These are phyloP conservation scores for Iris macrosiphon DNA, from an alignment of 106 monocot species.

Conservation along the genomic window DNA sequence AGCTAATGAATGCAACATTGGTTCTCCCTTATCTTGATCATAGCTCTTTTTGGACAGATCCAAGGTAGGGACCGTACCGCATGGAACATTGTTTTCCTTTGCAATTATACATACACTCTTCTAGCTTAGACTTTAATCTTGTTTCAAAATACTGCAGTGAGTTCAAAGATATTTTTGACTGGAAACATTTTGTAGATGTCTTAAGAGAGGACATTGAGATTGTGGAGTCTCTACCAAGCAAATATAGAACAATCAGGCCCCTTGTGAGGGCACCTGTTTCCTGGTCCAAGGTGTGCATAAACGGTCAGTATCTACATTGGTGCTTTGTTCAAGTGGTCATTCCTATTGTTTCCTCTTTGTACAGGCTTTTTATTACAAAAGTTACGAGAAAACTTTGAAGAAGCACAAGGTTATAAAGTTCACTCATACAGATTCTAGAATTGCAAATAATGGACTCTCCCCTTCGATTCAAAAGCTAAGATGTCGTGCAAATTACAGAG, in stretches of 20 bases:
- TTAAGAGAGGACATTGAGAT: conserved; percentile 42
- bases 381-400: conserved; percentile 26
- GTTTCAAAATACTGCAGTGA: conserved; percentile 12
- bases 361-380: conserved; percentile 29
- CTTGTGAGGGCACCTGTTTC: conserved; percentile 28
- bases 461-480: conserved; percentile 71
- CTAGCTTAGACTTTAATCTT: not conserved
- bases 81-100: not conserved
- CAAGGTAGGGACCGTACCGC: conserved; percentile 17
- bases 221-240: conserved; percentile 41
- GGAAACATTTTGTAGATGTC: conserved; percentile 35
- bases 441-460: conserved; percentile 61
- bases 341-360: not conserved
- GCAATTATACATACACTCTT: not conserved
- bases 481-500: conserved; percentile 70
- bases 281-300: conserved; percentile 43
- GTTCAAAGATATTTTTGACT: conserved; percentile 57
- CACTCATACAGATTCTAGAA: conserved; percentile 55
- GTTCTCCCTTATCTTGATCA: conserved; percentile 50
- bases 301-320: not conserved
- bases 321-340: no score
- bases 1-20: conserved; percentile 50
- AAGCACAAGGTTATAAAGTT: conserved; percentile 56
- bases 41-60: conserved; percentile 50
- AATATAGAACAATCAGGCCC: conserved; percentile 10